Percentiles rank a stretch among this genome's conserved stretches.
Conservation (phyloP, 257 asterid species). For the Lycium barbarum region DNA sequence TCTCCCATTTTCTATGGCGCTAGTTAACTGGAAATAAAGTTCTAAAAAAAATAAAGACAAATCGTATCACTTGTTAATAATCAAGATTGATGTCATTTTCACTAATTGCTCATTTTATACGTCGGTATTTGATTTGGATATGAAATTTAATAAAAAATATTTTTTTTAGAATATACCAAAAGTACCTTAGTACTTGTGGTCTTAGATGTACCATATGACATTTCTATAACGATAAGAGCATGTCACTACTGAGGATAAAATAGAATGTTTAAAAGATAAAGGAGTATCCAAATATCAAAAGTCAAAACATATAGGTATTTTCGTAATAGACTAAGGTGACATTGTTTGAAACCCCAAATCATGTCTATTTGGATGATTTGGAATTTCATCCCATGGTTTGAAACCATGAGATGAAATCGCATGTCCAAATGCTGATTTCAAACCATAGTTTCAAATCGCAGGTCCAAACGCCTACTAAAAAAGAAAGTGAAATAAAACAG, state of each 20-base stretch:
- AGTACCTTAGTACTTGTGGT: neutral
- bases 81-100: neutral
- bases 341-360: no score
- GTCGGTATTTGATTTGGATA: neutral
- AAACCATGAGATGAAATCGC: no score
- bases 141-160: neutral
- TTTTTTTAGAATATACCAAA: neutral
- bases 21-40: no score
- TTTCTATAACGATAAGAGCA: neutral
- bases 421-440: no score
- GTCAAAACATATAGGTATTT: neutral
- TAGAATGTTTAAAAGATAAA: neutral
- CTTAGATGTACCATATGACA: neutral
- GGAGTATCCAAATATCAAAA: neutral
- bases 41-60: no score
- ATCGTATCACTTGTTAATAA: neutral
- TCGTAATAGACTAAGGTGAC: accelerated
- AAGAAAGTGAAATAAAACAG: neutral
- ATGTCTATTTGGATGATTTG: no score
- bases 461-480: neutral
- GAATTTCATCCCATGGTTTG: no score
- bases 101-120: neutral
- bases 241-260: neutral
- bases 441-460: no score
- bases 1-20: no score